Conservation (phyloP, 1,284 basidiomycete genomes). For the Trametes sp. region DNA sequence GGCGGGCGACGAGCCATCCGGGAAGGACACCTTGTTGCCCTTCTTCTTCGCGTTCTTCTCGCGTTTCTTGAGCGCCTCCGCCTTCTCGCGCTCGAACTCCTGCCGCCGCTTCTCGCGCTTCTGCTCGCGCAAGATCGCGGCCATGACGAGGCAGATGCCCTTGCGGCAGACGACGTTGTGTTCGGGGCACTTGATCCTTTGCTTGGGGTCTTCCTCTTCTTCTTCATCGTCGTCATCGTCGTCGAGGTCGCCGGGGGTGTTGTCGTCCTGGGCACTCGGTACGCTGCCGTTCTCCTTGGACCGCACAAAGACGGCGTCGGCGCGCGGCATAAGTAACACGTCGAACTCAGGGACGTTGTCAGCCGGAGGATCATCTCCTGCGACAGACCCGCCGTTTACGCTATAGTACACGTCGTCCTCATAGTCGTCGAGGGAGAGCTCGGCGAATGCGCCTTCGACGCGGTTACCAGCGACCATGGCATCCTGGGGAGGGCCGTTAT, state of each 20-base stretch:
- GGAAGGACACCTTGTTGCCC: background rate
- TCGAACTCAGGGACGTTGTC: background rate
- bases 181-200: constrained; percentile 24
- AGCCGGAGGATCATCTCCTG: background rate
- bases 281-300: background rate
- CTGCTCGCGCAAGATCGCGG: constrained; percentile 7
- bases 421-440: constrained; percentile 13
- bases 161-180: constrained; percentile 37
- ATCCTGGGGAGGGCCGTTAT: background rate
- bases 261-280: constrained; percentile 4
- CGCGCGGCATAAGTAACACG: background rate
- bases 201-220: constrained; percentile 11
- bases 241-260: constrained; percentile 15
- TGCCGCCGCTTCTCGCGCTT: constrained; percentile 5
- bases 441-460: constrained; percentile 6
- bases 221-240: background rate
- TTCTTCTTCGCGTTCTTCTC: constrained; percentile 20
- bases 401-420: constrained; percentile 19
- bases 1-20: background rate
- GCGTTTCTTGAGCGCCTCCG: constrained; percentile 10
- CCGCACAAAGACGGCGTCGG: background rate
- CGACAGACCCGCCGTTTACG: background rate
- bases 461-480: constrained; percentile 1
- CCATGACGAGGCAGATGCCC: constrained; percentile 37
- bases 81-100: constrained; percentile 9